phyloP scores from a whole-genome alignment of 177 flowering plant species.

The Tripterygium wilfordii region DNA sequence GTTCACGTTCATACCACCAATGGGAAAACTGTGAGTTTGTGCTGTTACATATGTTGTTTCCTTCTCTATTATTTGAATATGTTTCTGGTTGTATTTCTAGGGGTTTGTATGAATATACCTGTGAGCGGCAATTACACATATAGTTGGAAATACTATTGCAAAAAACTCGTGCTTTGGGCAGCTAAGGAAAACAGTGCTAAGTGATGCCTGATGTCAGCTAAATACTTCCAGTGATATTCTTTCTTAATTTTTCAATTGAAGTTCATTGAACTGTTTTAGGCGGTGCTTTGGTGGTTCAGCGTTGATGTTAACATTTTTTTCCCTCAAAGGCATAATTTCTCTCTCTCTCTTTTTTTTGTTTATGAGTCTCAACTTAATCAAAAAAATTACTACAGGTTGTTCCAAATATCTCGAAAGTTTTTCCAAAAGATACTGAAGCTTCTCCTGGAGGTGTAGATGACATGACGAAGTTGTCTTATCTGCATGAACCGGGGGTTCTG shows the following conservation, averaged over 20 bases:
- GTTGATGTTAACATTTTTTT: too few species aligned
- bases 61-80: background rate
- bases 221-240: too few species aligned
- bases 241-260: background rate
- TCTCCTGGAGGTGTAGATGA: conserved; percentile 49
- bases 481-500: conserved; percentile 50
- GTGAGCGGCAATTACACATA: too few species aligned
- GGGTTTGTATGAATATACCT: too few species aligned
- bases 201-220: background rate
- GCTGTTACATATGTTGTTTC: background rate
- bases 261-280: background rate
- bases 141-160: too few species aligned
- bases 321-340: too few species aligned
- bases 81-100: background rate
- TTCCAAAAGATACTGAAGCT: conserved; percentile 70
- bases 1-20: conserved; percentile 49
- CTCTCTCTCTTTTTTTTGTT: too few species aligned
- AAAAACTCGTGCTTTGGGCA: too few species aligned
- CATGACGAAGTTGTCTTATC: conserved; percentile 44
- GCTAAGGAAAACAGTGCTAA: too few species aligned
- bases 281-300: too few species aligned
- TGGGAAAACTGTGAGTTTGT: conserved; percentile 58
- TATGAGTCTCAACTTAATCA: too few species aligned
- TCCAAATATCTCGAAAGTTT: conserved; percentile 51
- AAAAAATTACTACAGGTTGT: conserved; percentile 70